Percentiles rank a stretch among this genome's conserved stretches.
These are phyloP conservation scores for Gossypium bickii DNA, from an alignment of 345 rosid genomes.

Conservation along the genomic window DNA sequence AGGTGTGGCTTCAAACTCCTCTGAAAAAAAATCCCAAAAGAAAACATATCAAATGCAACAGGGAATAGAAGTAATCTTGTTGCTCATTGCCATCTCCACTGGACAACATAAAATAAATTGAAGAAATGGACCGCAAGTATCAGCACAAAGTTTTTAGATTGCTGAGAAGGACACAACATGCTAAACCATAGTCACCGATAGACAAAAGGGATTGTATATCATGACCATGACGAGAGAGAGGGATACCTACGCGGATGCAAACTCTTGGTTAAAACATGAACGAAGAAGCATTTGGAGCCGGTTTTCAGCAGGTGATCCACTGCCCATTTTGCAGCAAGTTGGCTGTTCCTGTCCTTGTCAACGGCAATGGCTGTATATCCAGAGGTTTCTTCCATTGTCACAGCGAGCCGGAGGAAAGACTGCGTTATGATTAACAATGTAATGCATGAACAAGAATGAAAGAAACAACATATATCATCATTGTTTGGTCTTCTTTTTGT, in stretches of 20 bases:
- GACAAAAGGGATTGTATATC: not conserved
- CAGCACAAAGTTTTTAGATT: not conserved
- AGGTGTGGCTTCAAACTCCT: conserved; percentile 17
- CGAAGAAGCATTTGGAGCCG: conserved; percentile 26
- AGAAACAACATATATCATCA: not conserved
- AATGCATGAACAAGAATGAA: not conserved
- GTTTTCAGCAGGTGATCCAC: conserved; percentile 35
- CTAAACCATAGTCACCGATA: not conserved
- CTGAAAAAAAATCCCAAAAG: conserved; percentile 19
- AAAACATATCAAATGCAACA: not conserved
- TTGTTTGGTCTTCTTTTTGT: not conserved
- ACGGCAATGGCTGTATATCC: conserved; percentile 38
- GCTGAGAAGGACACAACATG: not conserved
- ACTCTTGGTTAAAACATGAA: conserved; percentile 37
- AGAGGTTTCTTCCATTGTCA: not conserved
- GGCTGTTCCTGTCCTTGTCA: conserved; percentile 48
- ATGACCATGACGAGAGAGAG: conserved; percentile 5
- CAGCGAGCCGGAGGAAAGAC: not conserved
- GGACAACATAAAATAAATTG: too few species aligned
- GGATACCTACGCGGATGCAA: conserved; percentile 26
- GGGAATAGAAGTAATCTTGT: not conserved
- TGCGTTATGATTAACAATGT: not conserved
- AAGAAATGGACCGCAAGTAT: not conserved
- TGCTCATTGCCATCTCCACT: not conserved
- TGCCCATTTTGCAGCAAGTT: conserved; percentile 54